Conservation (phyloP, 306 rosid species). For the Comarum palustre region DNA sequence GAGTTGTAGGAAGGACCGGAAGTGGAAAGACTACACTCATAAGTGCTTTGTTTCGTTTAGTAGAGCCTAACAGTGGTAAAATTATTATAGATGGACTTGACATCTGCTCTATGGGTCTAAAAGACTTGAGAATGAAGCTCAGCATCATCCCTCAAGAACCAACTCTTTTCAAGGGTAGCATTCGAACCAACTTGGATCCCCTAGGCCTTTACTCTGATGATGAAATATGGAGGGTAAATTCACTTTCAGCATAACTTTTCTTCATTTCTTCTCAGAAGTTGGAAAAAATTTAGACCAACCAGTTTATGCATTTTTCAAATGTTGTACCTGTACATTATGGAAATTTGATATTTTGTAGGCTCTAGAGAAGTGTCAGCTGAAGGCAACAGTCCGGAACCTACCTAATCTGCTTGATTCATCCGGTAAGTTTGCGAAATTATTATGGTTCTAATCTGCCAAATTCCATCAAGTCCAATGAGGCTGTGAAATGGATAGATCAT, state of each 20-base stretch:
- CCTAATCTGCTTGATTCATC: constrained; percentile 61
- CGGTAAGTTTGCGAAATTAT: constrained; percentile 36
- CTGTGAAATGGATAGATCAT: neutral
- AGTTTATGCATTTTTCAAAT: neutral
- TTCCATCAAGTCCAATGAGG: neutral
- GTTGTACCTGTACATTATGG: neutral
- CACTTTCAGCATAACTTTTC: neutral
- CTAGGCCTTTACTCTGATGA: constrained; percentile 68
- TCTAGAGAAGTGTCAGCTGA: constrained; percentile 75
- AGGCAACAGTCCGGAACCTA: constrained; percentile 46
- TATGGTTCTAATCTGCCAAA: neutral
- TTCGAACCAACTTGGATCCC: constrained; percentile 77
- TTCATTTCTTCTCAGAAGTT: neutral
- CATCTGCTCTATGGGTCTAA: constrained; percentile 66
- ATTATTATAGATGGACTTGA: constrained; percentile 58
- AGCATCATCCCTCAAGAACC: constrained; percentile 88
- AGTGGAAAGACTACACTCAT: constrained; percentile 74
- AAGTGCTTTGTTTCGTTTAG: constrained; percentile 76
- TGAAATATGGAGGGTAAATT: constrained; percentile 66
- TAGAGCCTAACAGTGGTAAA: constrained; percentile 62
- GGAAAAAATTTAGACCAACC: neutral
- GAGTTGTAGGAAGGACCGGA: constrained; percentile 91
- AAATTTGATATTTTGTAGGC: constrained; percentile 34
- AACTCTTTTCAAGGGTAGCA: constrained; percentile 74
- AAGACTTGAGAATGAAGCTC: constrained; percentile 66